Evolutionary conservation across 2,329 filamentous ascomycete species (phyloP), one percentile per base, ranked within the genome.

Genomic region (Truncatella angustata): DNA sequence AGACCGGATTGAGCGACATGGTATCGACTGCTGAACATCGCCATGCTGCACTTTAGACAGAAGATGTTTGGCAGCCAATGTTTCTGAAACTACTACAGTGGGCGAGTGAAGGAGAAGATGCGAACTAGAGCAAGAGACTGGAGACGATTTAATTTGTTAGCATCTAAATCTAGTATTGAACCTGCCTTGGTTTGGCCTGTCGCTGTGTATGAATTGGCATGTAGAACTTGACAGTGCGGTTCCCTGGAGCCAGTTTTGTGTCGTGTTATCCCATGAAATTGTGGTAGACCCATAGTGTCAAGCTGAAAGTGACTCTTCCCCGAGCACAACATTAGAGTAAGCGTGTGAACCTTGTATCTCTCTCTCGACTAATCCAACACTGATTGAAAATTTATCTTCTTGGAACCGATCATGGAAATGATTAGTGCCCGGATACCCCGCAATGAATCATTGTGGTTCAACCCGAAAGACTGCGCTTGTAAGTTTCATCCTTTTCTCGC

Each of bases 101-200:
- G 46, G 26, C 12, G 20, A 35, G 24, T 40, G 40, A 36, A 18
- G 40, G 11, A 16, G 40, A 20, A 21, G n/a, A 21, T 26, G 16
- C 36, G 28, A 30, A 26, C 16, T 32, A 28, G 26, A 11, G 42
- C 24, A 23, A 16, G 34, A 34, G 21, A 46, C 23, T 14, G n/a
- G 36, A 48, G 14, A 37, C 18, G 43, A 49, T 53, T 53, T 53
- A 53, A 53, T 53, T 53, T 53, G 51, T 53, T 49, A 53, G 36
- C 45, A 49, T 49, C 45, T 49, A 49, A 53, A 49, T 34, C 51
- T 49, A 16, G 20, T 28, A 46, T 16, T n/a, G 10, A 44, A 20
- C 28, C 40, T 21, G 24, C 10, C 18, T 32, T 32, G 28, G 14
- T 32, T 32, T n/a, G n/a, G n/a, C n/a, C n/a, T n/a, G n/a, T n/a